Base-by-base conservation (phyloP, 306 rosid genomes). In the Sicyos baderoa region DNA sequence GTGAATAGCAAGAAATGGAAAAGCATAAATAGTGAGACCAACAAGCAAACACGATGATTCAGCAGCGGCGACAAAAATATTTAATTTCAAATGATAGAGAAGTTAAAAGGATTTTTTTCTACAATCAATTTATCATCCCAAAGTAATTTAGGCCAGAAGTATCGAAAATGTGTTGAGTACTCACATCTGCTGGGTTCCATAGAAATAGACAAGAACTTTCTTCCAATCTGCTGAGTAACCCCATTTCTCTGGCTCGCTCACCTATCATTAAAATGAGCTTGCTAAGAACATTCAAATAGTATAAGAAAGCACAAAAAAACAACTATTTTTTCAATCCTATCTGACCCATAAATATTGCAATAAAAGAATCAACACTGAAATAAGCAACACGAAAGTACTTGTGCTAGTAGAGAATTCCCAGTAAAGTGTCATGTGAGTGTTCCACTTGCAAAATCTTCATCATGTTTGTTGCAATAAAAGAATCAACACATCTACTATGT, bases 141-240 rank as follows among this genome's bases (percentile, higher is more conserved):
- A 16, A 18, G 18, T 5, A 50, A 53, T 18, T 70, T 1, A n/a
- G 2, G 22, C 40, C 17, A 75, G 50, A 64, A 61, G 65, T 17
- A 40, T 21, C 44, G 47, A 75, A 23, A 44, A 51, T 72, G 60
- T 17, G 65, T 51, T 56, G 47, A 79, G 73, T 48, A 84, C 95
- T 92, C 79, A 89, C 98, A 92, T 92, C 77, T 92, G 96, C 77
- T 89, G 96, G 74, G 98, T 92, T 76, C 96, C 98, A 71, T 87
- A 92, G 83, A 92, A 92, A 80, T 76, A 76, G 57, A 92, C 98
- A n/a, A 86, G 86, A 60, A 92, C 95, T 87, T 92, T 92, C 85
- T 89, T 92, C 89, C 88, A 87, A 85, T 89, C 98, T 29, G 86
- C 68, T 17, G 92, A 49, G 79, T 84, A 89, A 57, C 98, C 98